Percentiles rank a stretch among this genome's conserved stretches.
Evolutionary conservation across 805 yeast species (phyloP).

Genomic region (Candida andamanensis): DNA sequence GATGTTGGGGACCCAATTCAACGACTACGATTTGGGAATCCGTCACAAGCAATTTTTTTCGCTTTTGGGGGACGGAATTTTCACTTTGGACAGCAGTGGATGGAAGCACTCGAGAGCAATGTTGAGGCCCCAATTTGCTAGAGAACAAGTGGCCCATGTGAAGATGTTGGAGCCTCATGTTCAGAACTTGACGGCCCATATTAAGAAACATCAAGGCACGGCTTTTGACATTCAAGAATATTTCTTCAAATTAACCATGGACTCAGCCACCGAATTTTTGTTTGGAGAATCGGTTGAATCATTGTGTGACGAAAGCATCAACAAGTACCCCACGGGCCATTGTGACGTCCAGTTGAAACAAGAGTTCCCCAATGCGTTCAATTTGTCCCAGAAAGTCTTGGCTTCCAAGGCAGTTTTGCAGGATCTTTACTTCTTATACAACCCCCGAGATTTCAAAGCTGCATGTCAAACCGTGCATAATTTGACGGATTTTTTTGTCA

Average conservation of each 20-base stretch:
- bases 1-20: conserved; percentile 37
- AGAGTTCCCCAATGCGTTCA: conserved; percentile 32
- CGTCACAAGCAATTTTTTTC: conserved; percentile 35
- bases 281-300: conserved; percentile 36
- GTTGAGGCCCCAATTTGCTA: conserved; percentile 42
- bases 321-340: conserved; percentile 10
- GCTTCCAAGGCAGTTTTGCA: conserved; percentile 23
- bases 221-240: conserved; percentile 34
- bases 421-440: conserved; percentile 21
- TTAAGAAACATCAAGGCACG: conserved; percentile 20
- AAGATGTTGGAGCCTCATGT: conserved; percentile 36
- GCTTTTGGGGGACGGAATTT: conserved; percentile 39
- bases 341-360: conserved; percentile 25
- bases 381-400: conserved; percentile 25
- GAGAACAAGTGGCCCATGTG: conserved; percentile 40
- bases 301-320: conserved; percentile 22
- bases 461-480: conserved; percentile 22
- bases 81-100: conserved; percentile 38
- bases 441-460: conserved; percentile 18
- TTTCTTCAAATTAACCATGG: conserved; percentile 36
- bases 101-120: conserved; percentile 41
- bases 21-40: conserved; percentile 34
- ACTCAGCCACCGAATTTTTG: conserved; percentile 37
- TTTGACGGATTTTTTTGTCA: conserved; percentile 25
- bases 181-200: conserved; percentile 28